These are phyloP conservation scores for Rhodomyrtus psidioides DNA, from an alignment of 441 rosid genomes.

Conservation along the genomic window DNA sequence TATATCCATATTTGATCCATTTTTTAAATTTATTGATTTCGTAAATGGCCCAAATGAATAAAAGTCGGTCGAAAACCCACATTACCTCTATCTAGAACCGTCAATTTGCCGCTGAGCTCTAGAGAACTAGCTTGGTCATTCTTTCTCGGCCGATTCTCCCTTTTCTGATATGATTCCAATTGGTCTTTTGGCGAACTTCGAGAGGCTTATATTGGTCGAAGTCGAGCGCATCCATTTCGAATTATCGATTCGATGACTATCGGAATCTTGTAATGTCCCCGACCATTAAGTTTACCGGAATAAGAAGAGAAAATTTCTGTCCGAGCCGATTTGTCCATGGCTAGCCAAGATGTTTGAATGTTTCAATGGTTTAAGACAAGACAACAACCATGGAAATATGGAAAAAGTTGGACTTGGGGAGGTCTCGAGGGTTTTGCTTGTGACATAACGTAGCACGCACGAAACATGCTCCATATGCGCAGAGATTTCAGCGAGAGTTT, in stretches of 20 bases:
- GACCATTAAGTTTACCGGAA: background rate
- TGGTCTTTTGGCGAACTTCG: background rate
- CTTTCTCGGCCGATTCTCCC: background rate
- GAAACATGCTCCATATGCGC: background rate
- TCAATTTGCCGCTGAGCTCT: background rate
- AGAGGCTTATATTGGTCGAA: background rate
- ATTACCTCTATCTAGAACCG: background rate
- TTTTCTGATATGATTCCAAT: too few relatives aligned
- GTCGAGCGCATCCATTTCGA: background rate
- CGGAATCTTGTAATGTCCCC: background rate
- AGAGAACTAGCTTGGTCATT: background rate
- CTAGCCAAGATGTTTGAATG: background rate
- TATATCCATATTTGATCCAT: too few relatives aligned
- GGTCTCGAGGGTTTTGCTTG: background rate
- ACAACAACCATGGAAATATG: background rate
- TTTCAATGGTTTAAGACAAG: background rate
- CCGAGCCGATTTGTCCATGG: background rate
- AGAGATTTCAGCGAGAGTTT: background rate
- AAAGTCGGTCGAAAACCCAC: too few relatives aligned
- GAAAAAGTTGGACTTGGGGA: background rate
- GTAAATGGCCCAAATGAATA: too few relatives aligned
- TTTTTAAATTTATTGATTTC: too few relatives aligned
- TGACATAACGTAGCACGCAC: background rate
- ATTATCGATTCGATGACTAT: background rate
- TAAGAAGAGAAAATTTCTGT: background rate